These are phyloP conservation scores for Wallacemonas sp. DNA, from an alignment of 208 protist species.

Conservation along the genomic window DNA sequence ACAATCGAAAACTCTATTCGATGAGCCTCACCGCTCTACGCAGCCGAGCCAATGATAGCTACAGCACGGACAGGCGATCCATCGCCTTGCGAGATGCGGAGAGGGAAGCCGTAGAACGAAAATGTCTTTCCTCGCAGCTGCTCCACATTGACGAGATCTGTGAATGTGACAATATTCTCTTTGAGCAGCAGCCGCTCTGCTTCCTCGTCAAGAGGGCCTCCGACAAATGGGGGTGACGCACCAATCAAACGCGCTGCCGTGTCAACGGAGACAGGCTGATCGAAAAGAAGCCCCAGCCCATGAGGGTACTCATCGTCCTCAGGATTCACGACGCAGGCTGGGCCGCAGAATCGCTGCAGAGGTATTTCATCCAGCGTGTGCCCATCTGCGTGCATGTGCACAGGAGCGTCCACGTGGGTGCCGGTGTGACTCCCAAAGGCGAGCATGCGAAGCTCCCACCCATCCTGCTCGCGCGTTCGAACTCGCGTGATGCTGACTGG, in stretches of 20 bases:
- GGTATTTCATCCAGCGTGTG: slow-evolving; percentile 38
- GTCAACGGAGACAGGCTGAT: slow-evolving; percentile 16
- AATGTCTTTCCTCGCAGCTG: slow-evolving; percentile 21
- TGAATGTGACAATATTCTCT: slow-evolving; percentile 37
- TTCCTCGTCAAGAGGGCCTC: slow-evolving; percentile 30
- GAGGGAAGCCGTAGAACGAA: slow-evolving; percentile 42
- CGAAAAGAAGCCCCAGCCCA: slow-evolving; percentile 31
- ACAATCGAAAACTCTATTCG: too few relatives aligned
- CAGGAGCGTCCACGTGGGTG: slow-evolving; percentile 46
- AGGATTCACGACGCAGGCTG: slow-evolving; percentile 21
- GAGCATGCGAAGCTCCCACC: slow-evolving; percentile 47
- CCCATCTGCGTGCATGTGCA: slow-evolving; percentile 47
- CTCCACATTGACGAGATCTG: slow-evolving; percentile 43
- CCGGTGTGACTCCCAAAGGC: slow-evolving; percentile 44
- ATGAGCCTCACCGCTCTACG: neutral
- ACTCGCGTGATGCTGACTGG: slow-evolving; percentile 36
- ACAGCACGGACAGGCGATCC: slow-evolving; percentile 51
- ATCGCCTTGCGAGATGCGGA: slow-evolving; percentile 40
- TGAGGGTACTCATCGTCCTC: slow-evolving; percentile 14
- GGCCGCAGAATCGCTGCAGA: slow-evolving; percentile 33
- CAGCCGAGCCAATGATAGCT: slow-evolving; percentile 16
- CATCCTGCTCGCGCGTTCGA: slow-evolving; percentile 32
- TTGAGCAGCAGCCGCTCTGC: slow-evolving; percentile 32
- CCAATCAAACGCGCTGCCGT: slow-evolving; percentile 20
- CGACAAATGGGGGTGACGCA: slow-evolving; percentile 32